Base-by-base conservation (phyloP, 352 stramenopile genomes). In the Blastocystis sp. region DNA sequence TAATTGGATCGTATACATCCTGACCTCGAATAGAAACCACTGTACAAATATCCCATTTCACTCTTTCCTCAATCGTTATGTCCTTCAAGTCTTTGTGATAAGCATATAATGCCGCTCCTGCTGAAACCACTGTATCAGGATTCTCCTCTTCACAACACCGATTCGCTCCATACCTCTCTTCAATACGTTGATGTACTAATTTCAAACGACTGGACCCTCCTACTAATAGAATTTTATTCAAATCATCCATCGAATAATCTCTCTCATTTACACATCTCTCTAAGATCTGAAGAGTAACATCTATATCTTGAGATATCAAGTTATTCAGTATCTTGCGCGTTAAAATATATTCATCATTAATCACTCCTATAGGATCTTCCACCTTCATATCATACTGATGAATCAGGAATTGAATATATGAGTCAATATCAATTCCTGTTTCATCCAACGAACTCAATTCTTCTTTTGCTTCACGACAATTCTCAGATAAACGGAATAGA, bases 161-260 rank as follows among this genome's bases (percentile, higher is more conserved):
- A 13, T 35, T 35, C 6, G 11, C 15, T 91, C 93, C 93, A 93
- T 99, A 99, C 91, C 95, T 98, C 91, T 98, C 95, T 91, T 96
- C 96, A 66, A 99, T 93, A 48, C 98, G 91, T 89, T 96, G 93
- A 91, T 98, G 95, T 78, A 99, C 97, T 87, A 97, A 96, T 0
- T 96, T 96, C 92, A 99, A 99, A 90, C 96, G 95, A n/a, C 97
- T 98, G 6, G 96, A 98, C 40, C 97, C 97, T 64, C 97, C 97
- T 17, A 99, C 97, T 62, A 99, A 93, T 77, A 99, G 96, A 87
- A 99, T 95, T 90, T 98, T 94, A 73, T 99, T 93, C 40, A 99
- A 95, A 90, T 99, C 96, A 76, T 90, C 93, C 93, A 98, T 98
- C 90, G 94, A 95, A 76, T 99, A 90, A 33, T 76, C 95, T 93